phyloP scores from a whole-genome alignment of 1,284 basidiomycete genomes.

The Chalciporus piperatoides region DNA sequence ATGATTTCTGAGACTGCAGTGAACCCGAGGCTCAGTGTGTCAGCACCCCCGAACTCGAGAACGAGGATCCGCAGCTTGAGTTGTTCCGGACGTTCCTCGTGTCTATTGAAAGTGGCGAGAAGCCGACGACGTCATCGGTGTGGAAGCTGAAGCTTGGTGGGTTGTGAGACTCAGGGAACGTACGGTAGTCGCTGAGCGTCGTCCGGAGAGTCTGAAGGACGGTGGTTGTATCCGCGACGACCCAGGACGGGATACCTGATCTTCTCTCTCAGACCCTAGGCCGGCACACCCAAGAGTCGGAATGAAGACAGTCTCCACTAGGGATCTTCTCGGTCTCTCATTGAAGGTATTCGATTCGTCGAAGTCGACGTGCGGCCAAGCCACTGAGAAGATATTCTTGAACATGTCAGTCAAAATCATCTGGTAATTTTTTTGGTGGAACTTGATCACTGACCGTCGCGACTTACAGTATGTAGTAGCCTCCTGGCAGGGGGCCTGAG shows the following conservation, averaged over 20 bases:
- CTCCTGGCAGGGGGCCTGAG: too few relatives aligned
- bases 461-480: too few relatives aligned
- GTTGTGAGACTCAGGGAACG: constrained; percentile 27
- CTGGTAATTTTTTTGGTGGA: too few relatives aligned
- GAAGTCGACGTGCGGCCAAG: too few relatives aligned
- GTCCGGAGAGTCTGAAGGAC: constrained; percentile 40
- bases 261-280: too few relatives aligned
- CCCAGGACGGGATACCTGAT: constrained; percentile 44
- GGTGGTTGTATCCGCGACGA: constrained; percentile 43
- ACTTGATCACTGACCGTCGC: too few relatives aligned
- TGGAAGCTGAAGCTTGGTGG: constrained; percentile 33
- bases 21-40: constrained; percentile 38
- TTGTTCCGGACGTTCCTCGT: constrained; percentile 35
- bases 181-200: constrained; percentile 36
- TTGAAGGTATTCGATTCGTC: constrained; percentile 36
- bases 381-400: constrained; percentile 38
- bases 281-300: too few relatives aligned
- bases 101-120: constrained; percentile 39
- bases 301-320: too few relatives aligned
- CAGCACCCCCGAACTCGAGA: constrained; percentile 42
- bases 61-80: constrained; percentile 37
- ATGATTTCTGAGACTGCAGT: constrained; percentile 39
- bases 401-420: constrained; percentile 33
- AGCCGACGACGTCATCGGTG: constrained; percentile 43
- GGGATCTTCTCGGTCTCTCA: constrained; percentile 39